phyloP scores from a whole-genome alignment of 2,329 filamentous ascomycete species.

The Emmonsiellopsis sp. region DNA sequence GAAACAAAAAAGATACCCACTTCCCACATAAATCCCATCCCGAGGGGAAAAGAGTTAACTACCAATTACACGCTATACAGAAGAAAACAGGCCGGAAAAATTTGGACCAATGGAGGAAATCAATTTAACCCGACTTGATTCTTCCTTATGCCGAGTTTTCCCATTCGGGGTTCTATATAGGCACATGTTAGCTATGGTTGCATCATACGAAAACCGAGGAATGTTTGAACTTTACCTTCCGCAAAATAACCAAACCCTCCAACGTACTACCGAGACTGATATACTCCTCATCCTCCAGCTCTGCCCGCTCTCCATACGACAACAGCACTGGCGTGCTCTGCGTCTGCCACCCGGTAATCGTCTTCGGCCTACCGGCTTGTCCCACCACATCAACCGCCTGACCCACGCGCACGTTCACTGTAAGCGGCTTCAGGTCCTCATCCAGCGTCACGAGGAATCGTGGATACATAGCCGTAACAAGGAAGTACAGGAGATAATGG shows the following conservation, averaged over 20 bases:
- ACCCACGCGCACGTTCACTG: slow-evolving; percentile 92
- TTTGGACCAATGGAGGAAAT: neutral
- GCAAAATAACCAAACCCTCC: slow-evolving; percentile 90
- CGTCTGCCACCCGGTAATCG: slow-evolving; percentile 98
- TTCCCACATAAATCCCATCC: neutral
- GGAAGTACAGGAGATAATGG: slow-evolving; percentile 95
- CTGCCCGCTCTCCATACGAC: slow-evolving; percentile 88
- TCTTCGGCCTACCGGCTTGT: slow-evolving; percentile 94
- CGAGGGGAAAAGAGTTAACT: neutral
- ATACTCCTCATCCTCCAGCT: slow-evolving; percentile 96
- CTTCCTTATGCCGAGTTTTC: slow-evolving; percentile 22
- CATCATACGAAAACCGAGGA: neutral
- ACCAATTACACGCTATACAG: slow-evolving; percentile 3
- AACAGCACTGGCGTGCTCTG: slow-evolving; percentile 97
- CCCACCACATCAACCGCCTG: slow-evolving; percentile 98
- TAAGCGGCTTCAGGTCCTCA: slow-evolving; percentile 85
- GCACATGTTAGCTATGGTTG: slow-evolving; percentile 16
- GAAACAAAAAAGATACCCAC: neutral
- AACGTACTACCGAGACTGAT: slow-evolving; percentile 82
- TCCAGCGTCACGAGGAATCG: slow-evolving; percentile 94
- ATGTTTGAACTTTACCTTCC: slow-evolving; percentile 61
- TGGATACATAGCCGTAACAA: slow-evolving; percentile 93
- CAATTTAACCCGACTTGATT: neutral
- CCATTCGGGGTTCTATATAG: slow-evolving; percentile 38
- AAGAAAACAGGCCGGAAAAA: neutral